Evolutionary conservation across 1,139 yeast genomes (phyloP), one percentile per base, ranked within the genome.

Genomic region (Kluyveromyces marxianus): DNA sequence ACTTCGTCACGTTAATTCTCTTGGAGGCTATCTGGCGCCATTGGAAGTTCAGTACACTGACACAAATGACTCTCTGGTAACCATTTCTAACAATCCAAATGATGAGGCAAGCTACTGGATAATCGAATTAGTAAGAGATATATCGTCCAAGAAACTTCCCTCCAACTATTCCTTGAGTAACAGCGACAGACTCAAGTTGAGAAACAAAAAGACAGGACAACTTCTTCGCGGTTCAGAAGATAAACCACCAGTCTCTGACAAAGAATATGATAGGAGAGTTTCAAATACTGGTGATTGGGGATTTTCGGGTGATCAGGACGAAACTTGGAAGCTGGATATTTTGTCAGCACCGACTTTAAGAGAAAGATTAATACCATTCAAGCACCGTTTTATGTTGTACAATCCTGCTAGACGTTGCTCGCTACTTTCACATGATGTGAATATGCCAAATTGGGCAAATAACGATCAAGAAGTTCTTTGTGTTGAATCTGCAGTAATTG

Each of bases 381-480:
- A 44, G 21, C 50, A 56, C 10, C 47, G 52, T 21, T 79, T 87
- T 58, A 79, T 77, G 55, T 63, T 88, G 24, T 63, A 69, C 37
- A 88, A 83, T 59, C 66, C 69, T n/a, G 78, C 81, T 26, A 75
- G 79, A 10, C 68, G 69, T 27, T 87, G 96, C 62, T 69, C 70
- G 24, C 59, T 87, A 42, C 62, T 84, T 51, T 75, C 84, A 5
- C 94, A 86, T 57, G 74, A 73, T 32, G 71, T 71, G 5, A 73
- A 69, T 53, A 67, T 87, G 37, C 94, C 94, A 3, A 71, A 70
- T 1, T 83, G 89, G 88, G 94, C 81, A 0, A 71, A 70, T 51
- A 69, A 71, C 32, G 94, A 84, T 56, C 81, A 80, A 60, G 96
- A 88, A 66, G 87, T 86, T 2, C 66, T 83, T 25, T 88, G 96